Evolutionary conservation across 148 eudicot genomes (phyloP).

Genomic region (Rhododendron kiyosumense): DNA sequence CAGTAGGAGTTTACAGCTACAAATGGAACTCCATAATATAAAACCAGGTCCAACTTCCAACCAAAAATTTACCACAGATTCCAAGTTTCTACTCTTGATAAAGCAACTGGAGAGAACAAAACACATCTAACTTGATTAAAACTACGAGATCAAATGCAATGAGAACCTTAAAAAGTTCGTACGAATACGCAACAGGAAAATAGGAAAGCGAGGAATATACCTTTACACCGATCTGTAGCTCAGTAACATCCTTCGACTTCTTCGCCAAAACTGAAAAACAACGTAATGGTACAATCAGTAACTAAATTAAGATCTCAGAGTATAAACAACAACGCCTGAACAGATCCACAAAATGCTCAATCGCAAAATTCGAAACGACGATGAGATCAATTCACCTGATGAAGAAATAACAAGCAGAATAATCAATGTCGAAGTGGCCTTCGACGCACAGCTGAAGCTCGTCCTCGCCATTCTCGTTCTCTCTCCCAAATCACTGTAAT

Average conservation of each 20-base stretch:
- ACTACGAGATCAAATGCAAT: not conserved
- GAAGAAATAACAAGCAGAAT: conserved; percentile 24
- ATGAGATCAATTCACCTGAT: conserved; percentile 24
- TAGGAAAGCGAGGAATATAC: conserved; percentile 23
- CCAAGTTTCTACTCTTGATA: not conserved
- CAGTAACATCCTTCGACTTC: conserved; percentile 70
- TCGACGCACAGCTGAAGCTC: conserved; percentile 2
- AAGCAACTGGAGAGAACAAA: not conserved
- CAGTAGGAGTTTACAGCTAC: too few relatives aligned
- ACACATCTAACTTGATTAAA: not conserved
- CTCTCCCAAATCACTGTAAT: not conserved
- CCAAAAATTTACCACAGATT: not conserved
- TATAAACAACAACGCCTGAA: not conserved
- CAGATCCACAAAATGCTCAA: conserved; percentile 5
- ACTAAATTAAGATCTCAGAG: not conserved
- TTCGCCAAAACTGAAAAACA: conserved; percentile 47
- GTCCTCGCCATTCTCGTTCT: conserved; percentile 27
- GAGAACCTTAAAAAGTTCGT: not conserved
- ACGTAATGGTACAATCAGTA: not conserved
- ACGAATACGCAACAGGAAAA: not conserved
- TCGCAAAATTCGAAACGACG: not conserved
- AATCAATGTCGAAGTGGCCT: conserved; percentile 21
- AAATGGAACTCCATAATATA: too few relatives aligned
- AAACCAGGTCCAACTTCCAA: too few relatives aligned
- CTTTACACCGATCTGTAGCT: conserved; percentile 97